Conservation (phyloP, 345 rosid species). For the Garcia nutans region DNA sequence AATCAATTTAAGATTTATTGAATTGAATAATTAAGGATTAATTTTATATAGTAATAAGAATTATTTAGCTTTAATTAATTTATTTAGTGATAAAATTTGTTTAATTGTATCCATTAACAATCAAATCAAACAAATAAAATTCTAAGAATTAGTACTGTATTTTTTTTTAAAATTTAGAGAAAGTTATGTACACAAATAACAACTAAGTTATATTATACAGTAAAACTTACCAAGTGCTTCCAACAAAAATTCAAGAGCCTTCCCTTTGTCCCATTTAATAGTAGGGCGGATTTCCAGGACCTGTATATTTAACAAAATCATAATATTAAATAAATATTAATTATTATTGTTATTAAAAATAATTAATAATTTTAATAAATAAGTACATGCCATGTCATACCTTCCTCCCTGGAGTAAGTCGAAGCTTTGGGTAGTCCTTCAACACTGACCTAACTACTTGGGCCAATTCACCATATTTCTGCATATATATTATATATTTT, state of each 20-base stretch:
- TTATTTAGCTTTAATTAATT: no score
- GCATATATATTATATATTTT: conserved; percentile 1
- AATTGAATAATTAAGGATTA: not conserved
- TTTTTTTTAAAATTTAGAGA: no score
- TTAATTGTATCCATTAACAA: no score
- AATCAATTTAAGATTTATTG: not conserved
- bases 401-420: conserved; percentile 81
- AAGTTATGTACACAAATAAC: no score
- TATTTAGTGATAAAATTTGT: no score
- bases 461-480: conserved; percentile 82
- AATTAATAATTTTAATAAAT: not conserved
- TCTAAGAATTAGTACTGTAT: no score
- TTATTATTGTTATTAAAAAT: not conserved
- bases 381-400: conserved; percentile 32
- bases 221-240: conserved; percentile 72
- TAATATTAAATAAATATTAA: not conserved
- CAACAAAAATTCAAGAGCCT: conserved; percentile 87
- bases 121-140: no score
- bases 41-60: not conserved
- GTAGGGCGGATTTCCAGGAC: conserved; percentile 87
- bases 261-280: conserved; percentile 95
- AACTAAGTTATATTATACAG: no score
- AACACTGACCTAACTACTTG: conserved; percentile 61
- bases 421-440: conserved; percentile 63
- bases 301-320: conserved; percentile 31